A percentile compares a stretch with the other conserved stretches of the same genome.
Conservation (phyloP, 108 stramenopile species). For the Skeletonema potamos region DNA sequence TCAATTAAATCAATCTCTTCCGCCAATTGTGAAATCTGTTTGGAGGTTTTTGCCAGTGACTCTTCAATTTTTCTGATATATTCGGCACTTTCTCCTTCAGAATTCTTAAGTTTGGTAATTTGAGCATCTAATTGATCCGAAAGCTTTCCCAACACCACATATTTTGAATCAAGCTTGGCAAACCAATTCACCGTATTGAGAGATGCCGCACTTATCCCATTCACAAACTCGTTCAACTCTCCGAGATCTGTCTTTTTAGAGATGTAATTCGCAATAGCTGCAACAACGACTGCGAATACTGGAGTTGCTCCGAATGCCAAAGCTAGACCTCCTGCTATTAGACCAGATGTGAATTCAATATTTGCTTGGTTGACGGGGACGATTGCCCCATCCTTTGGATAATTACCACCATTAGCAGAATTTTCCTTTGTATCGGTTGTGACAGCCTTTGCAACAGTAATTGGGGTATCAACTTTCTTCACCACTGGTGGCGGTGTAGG, state of each 20-base stretch:
- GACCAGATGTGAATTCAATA: slow-evolving; percentile 49
- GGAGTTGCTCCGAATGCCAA: slow-evolving; percentile 30
- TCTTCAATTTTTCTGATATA: slow-evolving; percentile 36
- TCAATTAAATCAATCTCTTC: slow-evolving; percentile 48
- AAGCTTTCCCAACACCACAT: slow-evolving; percentile 33
- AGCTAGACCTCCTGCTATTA: slow-evolving; percentile 35
- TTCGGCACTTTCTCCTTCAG: slow-evolving; percentile 34
- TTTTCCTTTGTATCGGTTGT: neutral
- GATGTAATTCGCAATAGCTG: slow-evolving; percentile 47
- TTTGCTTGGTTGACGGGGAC: slow-evolving; percentile 48
- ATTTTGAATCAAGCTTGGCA: slow-evolving; percentile 48
- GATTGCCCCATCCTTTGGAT: slow-evolving; percentile 20
- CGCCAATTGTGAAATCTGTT: slow-evolving; percentile 32
- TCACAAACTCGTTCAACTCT: slow-evolving; percentile 44
- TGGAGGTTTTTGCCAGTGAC: slow-evolving; percentile 29
- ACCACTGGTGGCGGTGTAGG: slow-evolving; percentile 1
- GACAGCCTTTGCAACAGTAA: neutral
- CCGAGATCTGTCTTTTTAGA: slow-evolving; percentile 49
- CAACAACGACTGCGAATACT: slow-evolving; percentile 33
- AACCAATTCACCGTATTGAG: slow-evolving; percentile 45
- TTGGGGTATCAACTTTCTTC: neutral
- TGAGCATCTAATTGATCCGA: slow-evolving; percentile 26
- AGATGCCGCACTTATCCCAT: slow-evolving; percentile 38
- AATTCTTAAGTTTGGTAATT: slow-evolving; percentile 39
- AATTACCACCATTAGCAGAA: neutral